A percentile compares a stretch with the other conserved stretches of the same genome.
Evolutionary conservation across 2,329 filamentous ascomycete genomes (phyloP).

Genomic region (Verticillium alfalfae): DNA sequence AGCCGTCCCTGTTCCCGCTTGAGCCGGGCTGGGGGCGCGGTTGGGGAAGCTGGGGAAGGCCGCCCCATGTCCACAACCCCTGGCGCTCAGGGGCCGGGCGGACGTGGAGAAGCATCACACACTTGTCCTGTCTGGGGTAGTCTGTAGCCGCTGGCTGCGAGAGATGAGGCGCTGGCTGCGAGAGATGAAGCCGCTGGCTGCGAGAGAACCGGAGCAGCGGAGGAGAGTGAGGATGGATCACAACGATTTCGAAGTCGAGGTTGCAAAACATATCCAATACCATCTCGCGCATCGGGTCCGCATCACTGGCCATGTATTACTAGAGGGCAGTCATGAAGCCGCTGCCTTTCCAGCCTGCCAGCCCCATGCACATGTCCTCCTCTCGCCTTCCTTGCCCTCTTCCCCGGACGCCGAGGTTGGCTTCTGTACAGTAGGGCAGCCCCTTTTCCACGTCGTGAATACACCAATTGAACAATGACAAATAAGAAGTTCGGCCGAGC

Average conservation of each 20-base stretch:
- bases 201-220: background rate
- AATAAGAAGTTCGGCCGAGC: background rate
- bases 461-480: background rate
- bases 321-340: background rate
- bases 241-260: too few relatives aligned
- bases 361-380: background rate
- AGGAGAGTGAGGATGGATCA: too few relatives aligned
- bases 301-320: background rate
- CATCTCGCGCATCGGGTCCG: background rate
- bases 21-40: background rate
- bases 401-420: background rate
- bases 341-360: background rate
- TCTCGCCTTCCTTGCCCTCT: background rate
- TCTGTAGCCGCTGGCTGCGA: background rate
- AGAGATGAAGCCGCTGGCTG: background rate
- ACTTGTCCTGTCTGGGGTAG: background rate
- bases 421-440: background rate
- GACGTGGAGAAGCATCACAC: background rate
- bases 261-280: too few relatives aligned
- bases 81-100: background rate
- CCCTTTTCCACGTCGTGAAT: background rate
- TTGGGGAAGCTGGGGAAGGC: background rate
- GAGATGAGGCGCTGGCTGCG: background rate
- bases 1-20: background rate
- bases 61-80: too few relatives aligned